These are phyloP conservation scores for Plasmodium sp. DNA, from an alignment of 169 alveolate genomes.

Conservation along the genomic window DNA sequence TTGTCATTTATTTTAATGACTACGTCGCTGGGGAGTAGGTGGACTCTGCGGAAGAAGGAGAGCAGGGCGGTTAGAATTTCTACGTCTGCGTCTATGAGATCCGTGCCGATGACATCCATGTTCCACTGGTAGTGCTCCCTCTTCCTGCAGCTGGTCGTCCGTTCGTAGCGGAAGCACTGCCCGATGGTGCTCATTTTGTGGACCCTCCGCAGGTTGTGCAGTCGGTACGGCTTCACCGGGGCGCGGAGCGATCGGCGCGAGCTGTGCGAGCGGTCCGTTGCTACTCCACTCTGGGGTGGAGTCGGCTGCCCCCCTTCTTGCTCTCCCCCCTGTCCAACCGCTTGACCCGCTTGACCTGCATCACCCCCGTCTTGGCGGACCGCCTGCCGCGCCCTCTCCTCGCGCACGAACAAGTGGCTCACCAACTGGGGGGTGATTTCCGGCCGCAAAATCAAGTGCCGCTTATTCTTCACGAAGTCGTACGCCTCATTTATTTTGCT, in stretches of 20 bases:
- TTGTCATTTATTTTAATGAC: slow-evolving; percentile 57
- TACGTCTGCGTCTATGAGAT: slow-evolving; percentile 30
- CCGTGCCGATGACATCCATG: slow-evolving; percentile 76
- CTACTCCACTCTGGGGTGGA: neutral
- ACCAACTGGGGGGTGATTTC: slow-evolving; percentile 70
- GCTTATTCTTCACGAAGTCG: slow-evolving; percentile 51
- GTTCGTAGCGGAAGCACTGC: slow-evolving; percentile 77
- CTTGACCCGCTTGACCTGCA: neutral
- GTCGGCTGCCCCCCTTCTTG: neutral
- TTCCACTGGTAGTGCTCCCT: slow-evolving; percentile 87
- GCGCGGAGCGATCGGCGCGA: neutral
- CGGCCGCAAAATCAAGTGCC: slow-evolving; percentile 56
- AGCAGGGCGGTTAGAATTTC: slow-evolving; percentile 26
- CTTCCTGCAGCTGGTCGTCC: slow-evolving; percentile 76
- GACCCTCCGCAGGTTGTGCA: slow-evolving; percentile 2
- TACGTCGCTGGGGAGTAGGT: slow-evolving; percentile 15
- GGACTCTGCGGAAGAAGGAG: slow-evolving; percentile 13
- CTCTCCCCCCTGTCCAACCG: neutral
- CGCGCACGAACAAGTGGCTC: slow-evolving; percentile 13
- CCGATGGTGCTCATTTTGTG: slow-evolving; percentile 68
- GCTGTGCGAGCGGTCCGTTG: neutral
- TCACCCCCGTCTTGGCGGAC: neutral
- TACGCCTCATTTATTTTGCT: slow-evolving; percentile 52
- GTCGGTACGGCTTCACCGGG: neutral
- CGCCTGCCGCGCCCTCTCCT: neutral